Base-by-base conservation (phyloP, 306 rosid genomes). In the Prunus armeniaca region DNA sequence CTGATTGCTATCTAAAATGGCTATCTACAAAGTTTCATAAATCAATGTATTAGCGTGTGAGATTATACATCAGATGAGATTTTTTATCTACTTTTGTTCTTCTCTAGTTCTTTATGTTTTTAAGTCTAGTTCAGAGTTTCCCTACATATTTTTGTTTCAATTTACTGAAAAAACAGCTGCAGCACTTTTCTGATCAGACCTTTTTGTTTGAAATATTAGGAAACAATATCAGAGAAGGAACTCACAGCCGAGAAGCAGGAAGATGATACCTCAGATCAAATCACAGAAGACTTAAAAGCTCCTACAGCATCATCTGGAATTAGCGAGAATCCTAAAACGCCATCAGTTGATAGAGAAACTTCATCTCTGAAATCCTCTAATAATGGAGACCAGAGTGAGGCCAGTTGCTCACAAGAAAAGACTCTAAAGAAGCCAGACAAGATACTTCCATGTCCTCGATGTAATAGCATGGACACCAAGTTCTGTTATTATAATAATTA, bases 401-500 rank as follows among this genome's bases (percentile, higher is more conserved):
- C 84, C 12, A 79, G 89, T 76, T 73, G 38, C 28, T 81, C 88
- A 24, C 79, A 89, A 76, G 91, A 87, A 24, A 87, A 85, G 69
- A 80, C 87, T 56, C 78, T 51, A n/a, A 91, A 86, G 80, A 93
- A 91, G 79, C 96, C 97, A 30, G 92, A 91, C 83, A 87, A 85
- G 78, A 82, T 93, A 50, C 84, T 89, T 22, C 88, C 90, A 18
- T 93, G 98, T 76, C 98, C 98, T 0, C 87, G 98, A 47, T 93
- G 98, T 83, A 87, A 87, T 73, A 93, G 97, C 88, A 89, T 73
- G 89, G 97, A 91, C 81, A 93, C 98, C 46, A 93, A 93, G 65
- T 93, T 93, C 67, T 93, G 98, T 69, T 93, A 93, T 81, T 91
- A 76, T 78, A 93, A 93, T 75, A 93, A 93, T 66, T 93, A 93